Conservation (phyloP, 768 basidiomycete species). For the Lactarius pseudohatsudake region DNA sequence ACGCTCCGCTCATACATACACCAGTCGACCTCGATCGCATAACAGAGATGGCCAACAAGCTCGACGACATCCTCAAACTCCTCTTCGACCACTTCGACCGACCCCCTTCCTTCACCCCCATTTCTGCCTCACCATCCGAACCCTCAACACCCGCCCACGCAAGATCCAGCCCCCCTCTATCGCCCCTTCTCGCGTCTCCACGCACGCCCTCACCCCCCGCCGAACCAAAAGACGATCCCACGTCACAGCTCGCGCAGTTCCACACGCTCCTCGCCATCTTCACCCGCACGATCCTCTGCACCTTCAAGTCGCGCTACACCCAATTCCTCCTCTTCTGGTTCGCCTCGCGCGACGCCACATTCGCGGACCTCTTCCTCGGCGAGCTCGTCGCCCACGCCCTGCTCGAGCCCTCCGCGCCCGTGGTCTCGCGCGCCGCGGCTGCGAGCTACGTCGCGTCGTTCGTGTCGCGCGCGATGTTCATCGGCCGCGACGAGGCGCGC, state of each 20-base stretch:
- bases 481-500: conserved; percentile 71
- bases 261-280: conserved; percentile 89
- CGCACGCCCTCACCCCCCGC: conserved; percentile 31
- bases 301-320: conserved; percentile 96
- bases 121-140: conserved; percentile 34
- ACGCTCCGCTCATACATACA: conserved; percentile 40
- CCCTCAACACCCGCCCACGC: conserved; percentile 36
- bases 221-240: conserved; percentile 34
- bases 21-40: conserved; percentile 64
- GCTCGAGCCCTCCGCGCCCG: conserved; percentile 52
- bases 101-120: conserved; percentile 37
- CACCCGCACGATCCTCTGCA: conserved; percentile 88
- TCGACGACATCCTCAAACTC: conserved; percentile 83
- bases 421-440: conserved; percentile 86
- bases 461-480: conserved; percentile 85
- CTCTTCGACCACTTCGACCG: conserved; percentile 83
- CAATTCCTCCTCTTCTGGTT: conserved; percentile 98
- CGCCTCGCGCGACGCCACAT: conserved; percentile 84
- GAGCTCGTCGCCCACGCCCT: conserved; percentile 91
- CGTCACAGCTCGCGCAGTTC: conserved; percentile 63
- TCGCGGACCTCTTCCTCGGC: conserved; percentile 91
- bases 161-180: conserved; percentile 31
- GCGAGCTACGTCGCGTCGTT: conserved; percentile 92
- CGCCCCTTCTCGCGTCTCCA: conserved; percentile 19
- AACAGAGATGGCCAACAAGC: conserved; percentile 85